phyloP scores from a whole-genome alignment of 1,284 basidiomycete genomes.

The Cutaneotrichosporon sp. region DNA sequence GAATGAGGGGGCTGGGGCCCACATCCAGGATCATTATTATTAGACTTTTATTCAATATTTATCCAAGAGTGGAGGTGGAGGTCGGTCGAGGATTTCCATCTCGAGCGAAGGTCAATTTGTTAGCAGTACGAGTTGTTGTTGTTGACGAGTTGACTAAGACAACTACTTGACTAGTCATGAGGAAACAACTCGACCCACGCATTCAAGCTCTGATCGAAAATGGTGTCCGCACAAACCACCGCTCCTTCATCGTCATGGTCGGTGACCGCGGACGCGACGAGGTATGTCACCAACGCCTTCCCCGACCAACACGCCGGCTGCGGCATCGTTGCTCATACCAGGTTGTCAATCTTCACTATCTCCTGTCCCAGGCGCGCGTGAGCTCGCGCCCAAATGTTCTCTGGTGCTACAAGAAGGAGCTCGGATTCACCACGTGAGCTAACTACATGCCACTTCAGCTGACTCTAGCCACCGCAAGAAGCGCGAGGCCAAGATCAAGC shows the following conservation, averaged over 20 bases:
- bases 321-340: conserved; percentile 42
- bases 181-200: conserved; percentile 73
- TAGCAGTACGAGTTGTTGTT: not conserved
- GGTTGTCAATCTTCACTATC: conserved; percentile 94
- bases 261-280: conserved; percentile 94
- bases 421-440: conserved; percentile 83
- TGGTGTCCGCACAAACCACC: conserved; percentile 87
- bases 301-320: not conserved
- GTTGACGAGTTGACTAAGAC: not conserved
- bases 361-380: conserved; percentile 85
- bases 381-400: conserved; percentile 85
- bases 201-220: conserved; percentile 90
- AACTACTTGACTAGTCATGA: conserved; percentile 34
- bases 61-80: conserved; percentile 14
- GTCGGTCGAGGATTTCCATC: conserved; percentile 17
- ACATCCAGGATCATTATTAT: not conserved
- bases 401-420: conserved; percentile 97
- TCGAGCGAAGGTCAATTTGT: too few relatives aligned
- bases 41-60: conserved; percentile 2
- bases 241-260: conserved; percentile 95
- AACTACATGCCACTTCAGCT: conserved; percentile 20
- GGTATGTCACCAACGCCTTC: conserved; percentile 54
- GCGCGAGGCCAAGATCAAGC: conserved; percentile 89
- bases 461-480: conserved; percentile 85
- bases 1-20: not conserved